Base-by-base conservation (phyloP, 2,329 filamentous ascomycete genomes). In the Colletotrichum tabaci region DNA sequence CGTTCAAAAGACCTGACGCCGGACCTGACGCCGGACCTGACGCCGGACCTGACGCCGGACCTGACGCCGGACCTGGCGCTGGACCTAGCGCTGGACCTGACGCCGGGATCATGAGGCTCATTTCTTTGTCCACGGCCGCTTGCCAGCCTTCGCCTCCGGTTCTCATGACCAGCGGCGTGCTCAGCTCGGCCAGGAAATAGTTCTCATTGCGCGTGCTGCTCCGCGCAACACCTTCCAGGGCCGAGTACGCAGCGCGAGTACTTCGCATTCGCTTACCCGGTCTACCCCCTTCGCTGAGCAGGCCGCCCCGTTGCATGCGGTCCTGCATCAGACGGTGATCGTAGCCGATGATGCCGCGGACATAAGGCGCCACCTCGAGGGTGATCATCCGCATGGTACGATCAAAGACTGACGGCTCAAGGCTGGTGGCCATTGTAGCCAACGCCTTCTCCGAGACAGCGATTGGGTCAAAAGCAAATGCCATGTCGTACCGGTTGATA, bases 321-420 rank as follows among this genome's bases (percentile, higher is more conserved):
- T 94, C 89, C 72, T 90, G 85, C 77, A 94, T 92, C 1, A 96
- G 87, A 1, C 86, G 87, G 23, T 90, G 84, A 76, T 98, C 96
- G 77, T 92, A 93, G 0, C 91, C 87, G 2, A 96, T 91, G 71
- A 99, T 98, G 47, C 88, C 87, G 13, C 97, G 93, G n/a, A 98
- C 89, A 79, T 94, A 98, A 0, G 97, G 96, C 0, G 95, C 95
- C 2, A 98, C 85, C 74, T 99, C 96, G 15, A 92, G 84, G 0
- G 89, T 87, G 42, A 98, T 89, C 23, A 91, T 84, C 0, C 81
- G 80, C 76, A 93, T 83, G 0, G 90, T 90, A 53, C 93, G 90
- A 76, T 98, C 94, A 74, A 98, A 94, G 0, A 92, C 90, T 0
- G 94, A 95, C 0, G 92, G 87, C 44, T 90, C 89, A 1, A 94